A percentile compares a stretch with the other conserved stretches of the same genome.
Evolutionary conservation across 2,329 filamentous ascomycete species (phyloP).

Genomic region (Decorospora gaudefroyi): DNA sequence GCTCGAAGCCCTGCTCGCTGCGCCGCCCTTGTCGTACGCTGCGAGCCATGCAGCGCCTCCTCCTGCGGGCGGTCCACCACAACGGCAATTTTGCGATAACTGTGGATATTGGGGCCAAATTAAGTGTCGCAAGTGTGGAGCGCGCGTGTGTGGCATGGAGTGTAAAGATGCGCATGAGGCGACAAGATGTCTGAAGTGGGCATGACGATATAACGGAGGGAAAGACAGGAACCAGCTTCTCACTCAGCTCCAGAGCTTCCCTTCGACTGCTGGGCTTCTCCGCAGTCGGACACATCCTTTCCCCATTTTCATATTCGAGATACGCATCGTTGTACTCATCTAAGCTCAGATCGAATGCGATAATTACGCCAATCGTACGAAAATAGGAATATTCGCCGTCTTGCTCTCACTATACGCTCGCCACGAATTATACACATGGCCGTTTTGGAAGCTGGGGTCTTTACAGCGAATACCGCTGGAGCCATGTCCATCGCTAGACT

Average conservation of each 20-base stretch:
- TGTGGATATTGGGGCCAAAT: constrained; percentile 83
- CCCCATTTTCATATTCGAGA: constrained; percentile 32
- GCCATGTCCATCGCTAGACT: constrained; percentile 50
- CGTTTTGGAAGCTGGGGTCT: constrained; percentile 50
- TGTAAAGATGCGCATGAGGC: constrained; percentile 74
- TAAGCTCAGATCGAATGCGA: constrained; percentile 38
- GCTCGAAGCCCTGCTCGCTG: constrained; percentile 65
- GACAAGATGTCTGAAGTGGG: constrained; percentile 59
- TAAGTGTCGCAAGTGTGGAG: constrained; percentile 77
- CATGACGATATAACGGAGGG: constrained; percentile 16
- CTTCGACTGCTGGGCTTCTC: constrained; percentile 28
- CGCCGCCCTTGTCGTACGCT: constrained; percentile 68
- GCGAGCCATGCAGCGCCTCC: constrained; percentile 59
- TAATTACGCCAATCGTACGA: constrained; percentile 33
- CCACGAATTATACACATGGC: constrained; percentile 50
- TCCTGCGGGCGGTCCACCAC: constrained; percentile 53
- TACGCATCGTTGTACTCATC: constrained; percentile 34
- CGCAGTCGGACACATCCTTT: constrained; percentile 24
- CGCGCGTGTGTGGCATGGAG: constrained; percentile 74
- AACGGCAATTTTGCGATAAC: constrained; percentile 72
- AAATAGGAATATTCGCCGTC: constrained; percentile 55
- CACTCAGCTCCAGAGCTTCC: constrained; percentile 43
- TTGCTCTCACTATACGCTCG: constrained; percentile 58
- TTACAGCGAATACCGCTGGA: constrained; percentile 51
- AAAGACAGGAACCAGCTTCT: constrained; percentile 28